These are phyloP conservation scores for Botrytis cinerea DNA, from an alignment of 2,329 filamentous ascomycete species.

Conservation along the genomic window DNA sequence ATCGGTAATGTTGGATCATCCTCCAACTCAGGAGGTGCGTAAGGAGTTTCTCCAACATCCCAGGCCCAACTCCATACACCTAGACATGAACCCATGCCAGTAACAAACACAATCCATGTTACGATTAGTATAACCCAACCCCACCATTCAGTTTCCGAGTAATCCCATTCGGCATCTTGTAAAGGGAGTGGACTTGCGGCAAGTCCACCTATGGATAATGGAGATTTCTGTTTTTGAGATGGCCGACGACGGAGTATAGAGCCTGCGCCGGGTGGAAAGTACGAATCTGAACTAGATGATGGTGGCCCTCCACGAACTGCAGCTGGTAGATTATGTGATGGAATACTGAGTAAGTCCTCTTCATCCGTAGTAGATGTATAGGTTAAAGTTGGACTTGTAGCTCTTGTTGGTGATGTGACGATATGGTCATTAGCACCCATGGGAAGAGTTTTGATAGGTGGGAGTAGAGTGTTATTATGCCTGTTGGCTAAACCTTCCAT, in stretches of 20 bases:
- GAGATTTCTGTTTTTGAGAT: conserved; percentile 53
- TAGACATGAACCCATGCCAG: conserved; percentile 93
- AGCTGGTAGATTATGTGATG: conserved; percentile 49
- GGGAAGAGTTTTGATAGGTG: conserved; percentile 39
- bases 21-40: conserved; percentile 91
- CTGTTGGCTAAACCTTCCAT: conserved; percentile 50
- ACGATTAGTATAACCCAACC: conserved; percentile 89
- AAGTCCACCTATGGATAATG: conserved; percentile 57
- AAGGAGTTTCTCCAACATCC: conserved; percentile 95
- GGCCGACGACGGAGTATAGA: conserved; percentile 41
- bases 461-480: conserved; percentile 33
- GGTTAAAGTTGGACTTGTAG: conserved; percentile 57
- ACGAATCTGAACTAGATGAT: conserved; percentile 64
- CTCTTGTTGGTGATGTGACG: conserved; percentile 40
- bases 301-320: conserved; percentile 45
- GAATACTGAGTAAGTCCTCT: conserved; percentile 72
- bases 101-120: conserved; percentile 95
- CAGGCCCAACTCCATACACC: conserved; percentile 98
- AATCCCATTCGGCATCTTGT: conserved; percentile 72
- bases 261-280: conserved; percentile 52
- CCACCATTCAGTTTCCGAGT: conserved; percentile 96
- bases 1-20: conserved; percentile 94
- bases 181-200: conserved; percentile 50
- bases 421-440: conserved; percentile 38
- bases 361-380: conserved; percentile 81